Base-by-base conservation (phyloP, 2,329 filamentous ascomycete species). In the Harringtonia lauricola region DNA sequence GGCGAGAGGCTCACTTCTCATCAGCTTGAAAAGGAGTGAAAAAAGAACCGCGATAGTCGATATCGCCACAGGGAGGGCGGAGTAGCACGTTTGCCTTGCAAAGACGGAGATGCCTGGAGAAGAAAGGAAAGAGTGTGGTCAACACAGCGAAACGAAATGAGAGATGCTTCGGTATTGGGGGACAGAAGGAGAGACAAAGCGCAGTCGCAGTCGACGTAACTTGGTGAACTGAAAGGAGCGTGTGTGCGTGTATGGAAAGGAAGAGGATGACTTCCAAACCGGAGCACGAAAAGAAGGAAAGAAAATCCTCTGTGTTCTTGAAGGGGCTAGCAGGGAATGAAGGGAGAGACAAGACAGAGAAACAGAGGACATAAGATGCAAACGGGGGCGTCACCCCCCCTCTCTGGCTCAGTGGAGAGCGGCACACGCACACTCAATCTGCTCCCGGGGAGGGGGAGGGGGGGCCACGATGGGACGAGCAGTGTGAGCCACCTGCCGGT, bases 111-210 rank as follows among this genome's bases (percentile, higher is more conserved):
- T 17, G 10, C 17, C n/a, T 19, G 29, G 26, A 13, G 12, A n/a
- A 12, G 26, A 30, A 41, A 45, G 29, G 22, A 33, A 28, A 28
- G 17, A 39, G 34, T 49, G 48, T 43, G 43, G 42, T 49, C 43
- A 46, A 47, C 45, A 49, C 45, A 44, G 35, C 35, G 24, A 39
- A 22, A 35, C 19, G 35, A 36, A 21, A 26, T 10, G 35, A 37
- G 22, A 12, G 36, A 24, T 22, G 33, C n/a, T n/a, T 10, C 8
- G 9, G n/a, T n/a, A 19, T 35, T 37, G 36, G 12, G 24, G 7
- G 10, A 26, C 7, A 24, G 24, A 37, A n/a, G 19, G 36, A 37
- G 36, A 13, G 36, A 24, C 19, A 37, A 19, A 22, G 19, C 13
- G 9, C 19, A 24, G 36, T 8, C n/a, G n/a, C n/a, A 29, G 39